Base-by-base conservation (phyloP, 768 basidiomycete genomes). In the Gelatoporia subvermispora region DNA sequence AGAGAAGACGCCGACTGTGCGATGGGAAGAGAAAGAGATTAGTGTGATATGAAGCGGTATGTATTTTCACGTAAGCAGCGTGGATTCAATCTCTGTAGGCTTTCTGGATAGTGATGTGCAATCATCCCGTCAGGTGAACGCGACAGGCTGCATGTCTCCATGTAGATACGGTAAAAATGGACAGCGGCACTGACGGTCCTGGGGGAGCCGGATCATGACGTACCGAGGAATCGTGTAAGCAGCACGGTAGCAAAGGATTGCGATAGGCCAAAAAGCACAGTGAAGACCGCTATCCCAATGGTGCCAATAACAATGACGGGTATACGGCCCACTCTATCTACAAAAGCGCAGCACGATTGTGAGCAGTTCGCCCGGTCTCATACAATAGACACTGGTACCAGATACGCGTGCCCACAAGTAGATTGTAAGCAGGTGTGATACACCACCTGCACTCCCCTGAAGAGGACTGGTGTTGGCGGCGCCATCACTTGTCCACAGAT, bases 381-480 rank as follows among this genome's bases (percentile, higher is more conserved):
- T 23, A 8, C 15, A 11, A 35, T n/a, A 2, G 7, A 22, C 21
- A 28, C 7, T 44, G 35, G 24, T 37, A 60, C 61, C 61, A 21
- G 83, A 85, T 8, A 82, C 51, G 18, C 70, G 69, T 3, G 79
- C 82, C 78, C 82, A 85, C 3, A 74, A 69, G 56, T 81, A 80
- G 25, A 84, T 82, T 31, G 77, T 75, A 25, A 70, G 60, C 2
- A 83, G 67, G 56, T 84, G 80, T 3, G 77, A 66, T 9, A 84
- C 42, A 3, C 78, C 77, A 59, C 81, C 82, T 7, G 68, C 70
- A 35, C 78, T 82, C 57, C 84, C 82, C 82, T 85, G 31, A 16
- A 47, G 4, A 17, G 24, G 15, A 17, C 38, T 13, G 21, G 22
- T 47, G 20, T 52, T 45, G 46, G n/a, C 24, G 35, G 35, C 37